These are phyloP conservation scores for Backusella macrospora DNA, from an alignment of 192 early-diverging fungal species.

Conservation along the genomic window DNA sequence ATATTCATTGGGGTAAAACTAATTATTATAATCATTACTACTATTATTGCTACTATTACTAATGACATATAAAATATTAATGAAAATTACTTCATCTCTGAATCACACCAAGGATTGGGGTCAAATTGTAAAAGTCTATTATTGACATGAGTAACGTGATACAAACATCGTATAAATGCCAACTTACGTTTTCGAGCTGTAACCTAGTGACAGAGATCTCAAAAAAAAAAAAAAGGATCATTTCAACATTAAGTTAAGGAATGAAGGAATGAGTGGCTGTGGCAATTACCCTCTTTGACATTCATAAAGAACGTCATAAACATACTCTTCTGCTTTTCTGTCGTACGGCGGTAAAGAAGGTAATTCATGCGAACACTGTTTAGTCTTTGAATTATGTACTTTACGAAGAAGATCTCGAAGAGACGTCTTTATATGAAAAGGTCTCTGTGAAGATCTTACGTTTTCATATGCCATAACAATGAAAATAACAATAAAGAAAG, in stretches of 20 bases:
- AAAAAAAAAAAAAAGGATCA: slow-evolving; percentile 4
- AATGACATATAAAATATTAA: neutral
- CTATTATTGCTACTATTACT: neutral
- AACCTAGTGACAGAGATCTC: slow-evolving; percentile 46
- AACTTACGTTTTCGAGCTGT: slow-evolving; percentile 53
- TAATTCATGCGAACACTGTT: neutral
- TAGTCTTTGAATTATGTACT: neutral
- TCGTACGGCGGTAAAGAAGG: slow-evolving; percentile 26
- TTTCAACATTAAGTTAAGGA: neutral
- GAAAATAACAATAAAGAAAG: slow-evolving; percentile 10
- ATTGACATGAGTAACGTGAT: neutral
- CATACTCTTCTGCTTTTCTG: slow-evolving; percentile 33
- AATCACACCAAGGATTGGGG: slow-evolving; percentile 57
- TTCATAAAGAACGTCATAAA: slow-evolving; percentile 46
- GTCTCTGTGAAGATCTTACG: neutral
- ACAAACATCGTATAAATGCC: neutral
- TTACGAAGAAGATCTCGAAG: slow-evolving; percentile 24
- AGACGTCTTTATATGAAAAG: slow-evolving; percentile 17
- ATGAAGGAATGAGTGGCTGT: neutral
- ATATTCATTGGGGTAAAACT: slow-evolving; percentile 54
- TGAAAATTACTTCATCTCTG: slow-evolving; percentile 36
- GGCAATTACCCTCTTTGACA: slow-evolving; percentile 46
- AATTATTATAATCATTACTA: neutral
- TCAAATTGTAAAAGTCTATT: slow-evolving; percentile 52
- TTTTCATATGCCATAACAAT: neutral